Percentiles rank a stretch among this genome's conserved stretches.
These are phyloP conservation scores for Backusella australiensis DNA, from an alignment of 192 early-diverging fungal genomes.

Conservation along the genomic window DNA sequence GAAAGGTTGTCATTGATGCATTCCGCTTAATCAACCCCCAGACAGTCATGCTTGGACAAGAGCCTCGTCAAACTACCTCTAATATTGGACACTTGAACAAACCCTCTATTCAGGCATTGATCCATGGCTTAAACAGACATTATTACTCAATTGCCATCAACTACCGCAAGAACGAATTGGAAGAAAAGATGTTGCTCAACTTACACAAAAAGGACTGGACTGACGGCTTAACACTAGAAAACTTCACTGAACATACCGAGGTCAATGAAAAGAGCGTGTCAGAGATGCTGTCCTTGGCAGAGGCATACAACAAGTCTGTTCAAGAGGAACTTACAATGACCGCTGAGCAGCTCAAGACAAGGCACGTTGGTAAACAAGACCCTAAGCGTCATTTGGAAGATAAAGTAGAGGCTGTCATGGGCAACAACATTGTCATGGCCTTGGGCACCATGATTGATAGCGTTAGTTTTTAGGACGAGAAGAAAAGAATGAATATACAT, in stretches of 20 bases:
- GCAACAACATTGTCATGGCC: constrained; percentile 95
- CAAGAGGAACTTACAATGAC: constrained; percentile 95
- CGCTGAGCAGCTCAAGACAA: constrained; percentile 91
- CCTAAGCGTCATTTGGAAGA: constrained; percentile 98
- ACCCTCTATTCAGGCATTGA: constrained; percentile 94
- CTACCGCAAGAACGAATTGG: constrained; percentile 99
- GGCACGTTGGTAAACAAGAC: constrained; percentile 99
- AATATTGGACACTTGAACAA: constrained; percentile 99
- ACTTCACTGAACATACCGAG: constrained; percentile 81
- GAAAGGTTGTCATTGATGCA: constrained; percentile 99
- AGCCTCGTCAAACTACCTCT: constrained; percentile 96
- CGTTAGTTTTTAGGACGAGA: constrained; percentile 51
- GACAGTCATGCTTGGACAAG: constrained; percentile 78
- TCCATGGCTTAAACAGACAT: constrained; percentile 97
- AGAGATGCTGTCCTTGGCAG: constrained; percentile 87
- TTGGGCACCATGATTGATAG: constrained; percentile 90
- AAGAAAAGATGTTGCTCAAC: constrained; percentile 99
- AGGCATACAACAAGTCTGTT: constrained; percentile 97
- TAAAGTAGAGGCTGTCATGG: constrained; percentile 90
- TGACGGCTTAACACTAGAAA: constrained; percentile 79
- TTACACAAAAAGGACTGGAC: constrained; percentile 99
- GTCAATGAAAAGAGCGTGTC: constrained; percentile 82
- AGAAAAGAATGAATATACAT: neutral
- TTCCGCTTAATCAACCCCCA: constrained; percentile 96
- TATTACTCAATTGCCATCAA: constrained; percentile 99